phyloP scores from a whole-genome alignment of 192 early-diverging fungal species.

The Dimargaris cristalligena region DNA sequence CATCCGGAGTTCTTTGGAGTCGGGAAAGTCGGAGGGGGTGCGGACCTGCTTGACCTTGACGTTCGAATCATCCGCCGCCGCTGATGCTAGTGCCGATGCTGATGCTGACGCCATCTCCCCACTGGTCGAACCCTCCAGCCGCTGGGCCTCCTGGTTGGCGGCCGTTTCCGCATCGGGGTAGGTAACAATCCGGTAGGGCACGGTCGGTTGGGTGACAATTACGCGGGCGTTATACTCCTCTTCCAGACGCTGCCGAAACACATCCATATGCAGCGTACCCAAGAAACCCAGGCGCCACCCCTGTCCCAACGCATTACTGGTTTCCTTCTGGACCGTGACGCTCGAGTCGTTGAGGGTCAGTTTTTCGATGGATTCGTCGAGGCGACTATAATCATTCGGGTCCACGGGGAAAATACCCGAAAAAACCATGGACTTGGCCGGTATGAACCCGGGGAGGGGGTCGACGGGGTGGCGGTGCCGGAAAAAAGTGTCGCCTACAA shows the following conservation, averaged over 20 bases:
- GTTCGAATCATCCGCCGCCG: no score
- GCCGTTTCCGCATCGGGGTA: conserved; percentile 22
- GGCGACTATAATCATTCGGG: conserved; percentile 65
- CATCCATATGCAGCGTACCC: conserved; percentile 96
- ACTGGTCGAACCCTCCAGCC: no score
- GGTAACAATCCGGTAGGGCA: conserved; percentile 53
- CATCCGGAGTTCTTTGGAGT: conserved; percentile 42
- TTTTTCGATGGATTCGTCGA: conserved; percentile 82
- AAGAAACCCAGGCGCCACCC: conserved; percentile 92
- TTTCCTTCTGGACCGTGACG: conserved; percentile 74
- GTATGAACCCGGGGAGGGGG: conserved; percentile 77
- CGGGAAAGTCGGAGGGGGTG: conserved; percentile 89
- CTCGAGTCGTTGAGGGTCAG: conserved; percentile 92
- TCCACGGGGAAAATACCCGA: conserved; percentile 88
- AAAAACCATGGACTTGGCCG: conserved; percentile 95
- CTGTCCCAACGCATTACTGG: conserved; percentile 75
- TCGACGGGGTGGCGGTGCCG: conserved; percentile 42
- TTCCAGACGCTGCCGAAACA: conserved; percentile 84
- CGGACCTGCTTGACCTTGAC: conserved; percentile 32
- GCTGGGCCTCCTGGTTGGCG: no score
- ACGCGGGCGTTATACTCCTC: conserved; percentile 85
- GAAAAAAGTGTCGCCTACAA: conserved; percentile 92
- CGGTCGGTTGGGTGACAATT: conserved; percentile 84
- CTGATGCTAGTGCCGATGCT: no score
- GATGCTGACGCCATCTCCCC: no score